These are phyloP conservation scores for Solanum chilense DNA, from an alignment of 257 asterid species.

Conservation along the genomic window DNA sequence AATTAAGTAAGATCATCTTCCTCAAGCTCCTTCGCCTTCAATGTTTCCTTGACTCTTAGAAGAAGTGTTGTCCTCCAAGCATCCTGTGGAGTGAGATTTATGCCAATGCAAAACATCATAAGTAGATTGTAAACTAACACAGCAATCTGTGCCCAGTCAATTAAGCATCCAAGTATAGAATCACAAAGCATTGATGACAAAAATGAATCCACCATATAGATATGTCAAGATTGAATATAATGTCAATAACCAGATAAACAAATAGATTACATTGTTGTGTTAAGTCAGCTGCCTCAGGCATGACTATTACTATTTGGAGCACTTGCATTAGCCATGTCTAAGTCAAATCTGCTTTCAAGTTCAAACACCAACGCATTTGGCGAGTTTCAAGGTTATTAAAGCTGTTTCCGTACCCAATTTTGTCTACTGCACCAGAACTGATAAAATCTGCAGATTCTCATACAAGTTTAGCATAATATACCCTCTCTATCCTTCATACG, in stretches of 20 bases:
- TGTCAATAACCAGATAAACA: neutral
- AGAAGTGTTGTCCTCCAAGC: constrained; percentile 90
- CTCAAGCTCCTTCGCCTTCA: constrained; percentile 90
- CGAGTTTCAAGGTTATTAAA: neutral
- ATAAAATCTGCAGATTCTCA: neutral
- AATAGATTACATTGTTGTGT: neutral
- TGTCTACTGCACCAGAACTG: neutral
- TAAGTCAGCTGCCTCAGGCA: neutral
- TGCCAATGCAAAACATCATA: neutral
- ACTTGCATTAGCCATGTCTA: neutral
- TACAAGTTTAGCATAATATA: neutral
- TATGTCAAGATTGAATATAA: neutral
- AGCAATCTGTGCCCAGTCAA: neutral
- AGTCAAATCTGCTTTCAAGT: neutral
- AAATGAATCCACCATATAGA: neutral
- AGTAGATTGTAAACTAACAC: neutral
- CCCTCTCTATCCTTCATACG: neutral
- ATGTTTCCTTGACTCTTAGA: constrained; percentile 86
- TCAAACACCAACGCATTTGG: neutral
- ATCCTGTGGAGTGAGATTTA: constrained; percentile 34
- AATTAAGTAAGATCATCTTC: constrained; percentile 87
- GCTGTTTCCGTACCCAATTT: neutral
- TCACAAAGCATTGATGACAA: neutral
- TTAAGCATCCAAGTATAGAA: neutral
- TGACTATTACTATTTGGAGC: neutral